These are phyloP conservation scores for Linderina pennispora DNA, from an alignment of 192 early-diverging fungal species.

Conservation along the genomic window DNA sequence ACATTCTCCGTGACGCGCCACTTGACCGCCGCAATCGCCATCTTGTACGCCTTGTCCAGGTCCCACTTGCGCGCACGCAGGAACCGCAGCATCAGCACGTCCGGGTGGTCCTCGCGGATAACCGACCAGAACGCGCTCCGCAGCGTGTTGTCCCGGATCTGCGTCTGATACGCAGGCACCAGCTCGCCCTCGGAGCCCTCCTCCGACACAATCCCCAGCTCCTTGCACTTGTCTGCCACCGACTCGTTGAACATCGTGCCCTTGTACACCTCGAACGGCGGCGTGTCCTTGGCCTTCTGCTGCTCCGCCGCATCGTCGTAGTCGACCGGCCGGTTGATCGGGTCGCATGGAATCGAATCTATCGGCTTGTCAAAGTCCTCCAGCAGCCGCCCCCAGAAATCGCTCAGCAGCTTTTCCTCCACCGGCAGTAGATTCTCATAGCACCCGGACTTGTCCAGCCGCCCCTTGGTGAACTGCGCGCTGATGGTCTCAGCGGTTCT, in stretches of 20 bases:
- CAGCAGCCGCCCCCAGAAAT: conserved; percentile 42
- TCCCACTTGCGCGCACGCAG: conserved; percentile 89
- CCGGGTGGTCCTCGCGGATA: conserved; percentile 61
- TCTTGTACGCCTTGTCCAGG: conserved; percentile 60
- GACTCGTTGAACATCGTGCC: conserved; percentile 45
- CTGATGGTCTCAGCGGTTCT: conserved; percentile 31
- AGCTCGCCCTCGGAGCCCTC: conserved; percentile 10
- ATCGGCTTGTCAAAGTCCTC: conserved; percentile 43
- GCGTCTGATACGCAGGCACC: conserved; percentile 26
- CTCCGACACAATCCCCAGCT: conserved; percentile 20
- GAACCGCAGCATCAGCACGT: conserved; percentile 69
- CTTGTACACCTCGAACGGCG: conserved; percentile 38
- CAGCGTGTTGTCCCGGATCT: conserved; percentile 32
- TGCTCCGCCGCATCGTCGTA: conserved; percentile 26
- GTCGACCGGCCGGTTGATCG: conserved; percentile 26
- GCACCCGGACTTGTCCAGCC: conserved; percentile 29
- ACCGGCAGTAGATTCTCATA: conserved; percentile 20
- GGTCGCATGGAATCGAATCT: conserved; percentile 17
- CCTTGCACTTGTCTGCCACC: conserved; percentile 22
- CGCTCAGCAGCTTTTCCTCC: conserved; percentile 39
- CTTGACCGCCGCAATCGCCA: conserved; percentile 64
- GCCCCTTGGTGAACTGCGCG: conserved; percentile 41
- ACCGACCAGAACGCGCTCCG: conserved; percentile 57
- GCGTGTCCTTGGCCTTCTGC: conserved; percentile 24
- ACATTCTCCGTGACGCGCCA: conserved; percentile 68